Conservation (phyloP, 305 asterid genomes). For the Fraxinus sp. region DNA sequence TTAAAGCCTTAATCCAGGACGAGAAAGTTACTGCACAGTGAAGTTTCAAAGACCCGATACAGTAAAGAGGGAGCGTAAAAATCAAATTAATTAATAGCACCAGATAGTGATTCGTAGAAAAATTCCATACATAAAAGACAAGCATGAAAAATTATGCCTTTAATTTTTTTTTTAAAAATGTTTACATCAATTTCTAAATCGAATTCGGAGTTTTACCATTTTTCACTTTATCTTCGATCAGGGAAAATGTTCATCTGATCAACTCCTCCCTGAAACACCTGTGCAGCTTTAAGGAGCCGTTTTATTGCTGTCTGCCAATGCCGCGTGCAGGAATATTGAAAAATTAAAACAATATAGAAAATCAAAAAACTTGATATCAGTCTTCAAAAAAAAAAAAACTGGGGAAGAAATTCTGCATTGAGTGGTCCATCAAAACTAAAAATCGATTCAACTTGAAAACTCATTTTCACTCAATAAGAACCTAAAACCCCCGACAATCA, state of each 20-base stretch:
- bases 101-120: not conserved
- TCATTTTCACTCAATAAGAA: conserved; percentile 9
- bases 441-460: conserved; percentile 8
- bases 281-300: not conserved
- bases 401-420: not conserved
- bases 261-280: not conserved
- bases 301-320: not conserved
- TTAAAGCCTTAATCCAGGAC: not conserved
- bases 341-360: conserved; percentile 10
- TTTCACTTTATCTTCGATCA: not conserved
- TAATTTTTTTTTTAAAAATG: not conserved
- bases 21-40: conserved; percentile 7
- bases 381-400: not conserved
- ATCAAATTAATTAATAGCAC: not conserved
- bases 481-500: not conserved
- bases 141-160: not conserved
- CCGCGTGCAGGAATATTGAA: not conserved
- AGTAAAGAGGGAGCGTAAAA: not conserved
- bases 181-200: not conserved
- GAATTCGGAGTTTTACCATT: not conserved
- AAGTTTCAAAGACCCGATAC: conserved; percentile 2
- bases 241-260: not conserved
- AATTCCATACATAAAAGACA: not conserved
- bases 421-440: not conserved
- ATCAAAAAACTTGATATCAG: not conserved